Percentiles rank a stretch among this genome's conserved stretches.
phyloP scores from a whole-genome alignment of 176 grass and related monocot genomes.

The Aegilops sharonensis region DNA sequence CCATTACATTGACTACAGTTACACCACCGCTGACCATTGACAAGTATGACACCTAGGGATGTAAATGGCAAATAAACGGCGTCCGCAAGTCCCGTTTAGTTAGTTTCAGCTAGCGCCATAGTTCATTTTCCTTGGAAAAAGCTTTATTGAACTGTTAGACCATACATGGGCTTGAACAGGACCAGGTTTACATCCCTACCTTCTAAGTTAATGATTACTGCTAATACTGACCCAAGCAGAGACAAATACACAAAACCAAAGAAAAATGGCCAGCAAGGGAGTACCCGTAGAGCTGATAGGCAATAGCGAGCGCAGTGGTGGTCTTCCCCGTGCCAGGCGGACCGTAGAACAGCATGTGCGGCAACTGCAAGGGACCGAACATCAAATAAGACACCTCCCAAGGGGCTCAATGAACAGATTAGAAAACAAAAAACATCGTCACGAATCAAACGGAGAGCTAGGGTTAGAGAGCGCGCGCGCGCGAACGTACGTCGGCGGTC shows the following conservation, averaged over 20 bases:
- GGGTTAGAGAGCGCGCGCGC: neutral
- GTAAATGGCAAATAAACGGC: too few relatives aligned
- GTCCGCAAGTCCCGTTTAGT: too few relatives aligned
- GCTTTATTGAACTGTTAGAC: too few relatives aligned
- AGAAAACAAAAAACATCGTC: neutral
- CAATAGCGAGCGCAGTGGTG: conserved; percentile 88
- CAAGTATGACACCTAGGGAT: neutral
- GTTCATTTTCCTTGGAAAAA: too few relatives aligned
- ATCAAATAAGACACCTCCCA: conserved; percentile 14
- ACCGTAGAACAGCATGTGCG: conserved; percentile 97
- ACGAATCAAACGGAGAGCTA: neutral
- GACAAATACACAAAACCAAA: neutral
- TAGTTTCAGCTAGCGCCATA: too few relatives aligned
- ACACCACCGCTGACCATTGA: neutral
- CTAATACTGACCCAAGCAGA: neutral
- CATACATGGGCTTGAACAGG: too few relatives aligned
- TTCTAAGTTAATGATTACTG: neutral
- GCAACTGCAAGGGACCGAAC: conserved; percentile 53
- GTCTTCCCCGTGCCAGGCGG: conserved; percentile 96
- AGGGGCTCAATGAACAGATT: conserved; percentile 5
- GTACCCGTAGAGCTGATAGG: conserved; percentile 93
- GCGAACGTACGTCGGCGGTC: conserved; percentile 59
- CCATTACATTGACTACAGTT: neutral
- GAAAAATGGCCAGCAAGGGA: neutral
- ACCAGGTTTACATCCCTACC: neutral